phyloP scores from a whole-genome alignment of 2,329 filamentous ascomycete genomes.

The Penicillium occitanis region DNA sequence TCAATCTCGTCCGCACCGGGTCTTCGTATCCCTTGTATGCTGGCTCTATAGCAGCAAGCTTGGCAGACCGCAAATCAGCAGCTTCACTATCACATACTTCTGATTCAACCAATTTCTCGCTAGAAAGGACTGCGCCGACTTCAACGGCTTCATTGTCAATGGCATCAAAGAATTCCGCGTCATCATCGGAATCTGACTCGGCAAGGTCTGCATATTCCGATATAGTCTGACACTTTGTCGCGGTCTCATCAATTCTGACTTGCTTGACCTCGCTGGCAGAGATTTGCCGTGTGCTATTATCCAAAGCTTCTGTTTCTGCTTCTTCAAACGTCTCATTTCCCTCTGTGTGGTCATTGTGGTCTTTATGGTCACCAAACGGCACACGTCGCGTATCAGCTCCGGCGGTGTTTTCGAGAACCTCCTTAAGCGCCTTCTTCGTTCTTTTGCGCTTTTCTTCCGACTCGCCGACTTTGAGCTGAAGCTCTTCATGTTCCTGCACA shows the following conservation, averaged over 20 bases:
- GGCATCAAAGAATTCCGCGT: constrained; percentile 96
- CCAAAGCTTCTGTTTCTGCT: neutral
- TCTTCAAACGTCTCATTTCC: neutral
- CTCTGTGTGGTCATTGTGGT: neutral
- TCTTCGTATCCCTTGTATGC: constrained; percentile 92
- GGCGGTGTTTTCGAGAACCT: constrained; percentile 66
- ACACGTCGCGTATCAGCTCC: neutral
- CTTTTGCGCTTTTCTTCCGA: constrained; percentile 85
- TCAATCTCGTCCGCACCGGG: constrained; percentile 73
- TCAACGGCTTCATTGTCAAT: constrained; percentile 91
- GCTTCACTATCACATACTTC: constrained; percentile 45
- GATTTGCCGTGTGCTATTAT: neutral
- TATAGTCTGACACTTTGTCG: constrained; percentile 60
- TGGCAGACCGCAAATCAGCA: constrained; percentile 48
- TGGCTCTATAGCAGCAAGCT: constrained; percentile 65
- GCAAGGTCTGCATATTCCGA: constrained; percentile 72
- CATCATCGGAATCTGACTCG: constrained; percentile 73
- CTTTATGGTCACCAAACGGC: neutral
- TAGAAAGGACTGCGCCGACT: constrained; percentile 58
- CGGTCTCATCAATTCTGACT: neutral
- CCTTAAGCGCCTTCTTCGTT: constrained; percentile 84
- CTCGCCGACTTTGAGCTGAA: constrained; percentile 84
- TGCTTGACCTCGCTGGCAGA: neutral
- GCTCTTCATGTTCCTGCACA: constrained; percentile 87
- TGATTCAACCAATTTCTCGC: constrained; percentile 47